Base-by-base conservation (phyloP, 2,329 filamentous ascomycete genomes). In the Thelonectria olida region DNA sequence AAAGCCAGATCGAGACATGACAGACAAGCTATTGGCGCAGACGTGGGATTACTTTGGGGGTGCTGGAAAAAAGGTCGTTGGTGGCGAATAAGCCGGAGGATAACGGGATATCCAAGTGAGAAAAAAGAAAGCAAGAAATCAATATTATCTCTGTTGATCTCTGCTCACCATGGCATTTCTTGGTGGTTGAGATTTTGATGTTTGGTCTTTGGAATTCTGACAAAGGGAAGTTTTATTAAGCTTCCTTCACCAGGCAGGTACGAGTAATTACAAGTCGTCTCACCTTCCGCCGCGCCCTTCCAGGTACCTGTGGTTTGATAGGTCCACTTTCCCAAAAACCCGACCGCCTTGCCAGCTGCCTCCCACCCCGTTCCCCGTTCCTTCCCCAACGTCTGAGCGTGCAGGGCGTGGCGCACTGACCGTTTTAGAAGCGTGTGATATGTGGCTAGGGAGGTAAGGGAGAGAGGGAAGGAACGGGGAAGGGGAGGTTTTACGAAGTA, bases 1-100 rank as follows among this genome's bases (percentile, higher is more conserved):
- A 41, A 65, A 52, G 50, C 66, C 64, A 31, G 66, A 51, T 57
- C 60, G 60, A 48, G 64, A 56, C 62, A 67, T 67, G 31, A 19
- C 45, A 49, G 5, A 25, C 12, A 10, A 27, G 22, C 42, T 20
- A 45, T 45, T 45, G 42, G 42, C 22, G 42, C 20, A 45, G 22
- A 22, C 22, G 42, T 25, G 42, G 27, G 45, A 48, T 48, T 13
- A n/a, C 25, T 31, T 34, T 10, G 45, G 10, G 41, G 22, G 41
- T 4, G 41, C 7, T 19, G 15, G 9, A 31, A 19, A 15, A 13
- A 34, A 34, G 19, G 44, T 25, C 7, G 15, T 31, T 36, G 20
- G 31, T 38, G 31, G 48, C 31, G 34, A 45, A 27, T 27, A n/a
- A 17, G n/a, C 42, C 23, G 23, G 25, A 23, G 23, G 25, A 17